These are phyloP conservation scores for Sugiyamaella xylanicola DNA, from an alignment of 1,139 yeast genomes.

Conservation along the genomic window DNA sequence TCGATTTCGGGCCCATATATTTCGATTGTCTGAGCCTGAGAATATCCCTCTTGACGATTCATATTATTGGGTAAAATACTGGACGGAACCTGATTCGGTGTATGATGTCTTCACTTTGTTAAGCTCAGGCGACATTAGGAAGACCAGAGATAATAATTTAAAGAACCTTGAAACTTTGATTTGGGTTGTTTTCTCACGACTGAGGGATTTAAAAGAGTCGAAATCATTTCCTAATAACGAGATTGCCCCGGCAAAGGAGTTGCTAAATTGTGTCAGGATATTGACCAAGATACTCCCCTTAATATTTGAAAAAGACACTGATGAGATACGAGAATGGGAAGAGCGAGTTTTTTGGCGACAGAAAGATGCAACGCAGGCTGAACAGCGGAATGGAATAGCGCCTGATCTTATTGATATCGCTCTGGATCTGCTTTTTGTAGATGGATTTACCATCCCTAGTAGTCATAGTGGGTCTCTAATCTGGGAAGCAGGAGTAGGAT, in stretches of 20 bases:
- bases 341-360: conserved; percentile 51
- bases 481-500: conserved; percentile 84
- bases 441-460: conserved; percentile 59
- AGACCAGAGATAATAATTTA: conserved; percentile 60
- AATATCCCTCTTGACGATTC: conserved; percentile 51
- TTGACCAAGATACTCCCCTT: conserved; percentile 70
- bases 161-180: conserved; percentile 59
- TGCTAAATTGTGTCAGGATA: conserved; percentile 64
- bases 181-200: conserved; percentile 45
- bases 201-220: conserved; percentile 39
- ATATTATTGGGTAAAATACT: conserved; percentile 60
- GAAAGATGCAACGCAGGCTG: background rate
- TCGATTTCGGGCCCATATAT: conserved; percentile 62
- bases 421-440: conserved; percentile 58
- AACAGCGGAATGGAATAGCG: conserved; percentile 49
- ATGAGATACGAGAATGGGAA: conserved; percentile 44
- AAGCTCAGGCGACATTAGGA: conserved; percentile 59
- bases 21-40: conserved; percentile 58
- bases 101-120: conserved; percentile 60
- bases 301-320: conserved; percentile 51
- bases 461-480: conserved; percentile 34
- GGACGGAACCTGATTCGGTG: conserved; percentile 49
- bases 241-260: conserved; percentile 37
- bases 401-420: conserved; percentile 50
- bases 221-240: conserved; percentile 38